Percentiles rank a stretch among this genome's conserved stretches.
Evolutionary conservation across 2,329 filamentous ascomycete species (phyloP).

Genomic region (Colletotrichum limetticola): DNA sequence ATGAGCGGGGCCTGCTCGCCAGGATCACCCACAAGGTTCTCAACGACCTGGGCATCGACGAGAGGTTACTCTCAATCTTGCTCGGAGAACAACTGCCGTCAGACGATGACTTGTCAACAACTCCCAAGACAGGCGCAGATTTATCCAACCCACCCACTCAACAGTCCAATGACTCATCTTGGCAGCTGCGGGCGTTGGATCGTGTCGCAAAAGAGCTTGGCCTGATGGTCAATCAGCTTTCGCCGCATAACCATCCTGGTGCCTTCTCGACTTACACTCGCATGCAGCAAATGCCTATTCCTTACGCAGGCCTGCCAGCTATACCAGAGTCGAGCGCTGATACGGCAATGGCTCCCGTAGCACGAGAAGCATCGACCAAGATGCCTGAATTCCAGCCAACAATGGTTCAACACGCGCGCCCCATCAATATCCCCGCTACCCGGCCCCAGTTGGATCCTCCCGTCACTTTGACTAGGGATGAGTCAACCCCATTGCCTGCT

Average conservation of each 20-base stretch:
- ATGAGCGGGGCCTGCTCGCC: constrained; percentile 79
- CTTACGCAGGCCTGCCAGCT: constrained; percentile 82
- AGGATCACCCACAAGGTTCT: constrained; percentile 88
- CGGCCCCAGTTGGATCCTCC: constrained; percentile 36
- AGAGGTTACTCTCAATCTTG: constrained; percentile 83
- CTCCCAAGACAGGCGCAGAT: constrained; percentile 51
- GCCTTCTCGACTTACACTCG: constrained; percentile 86
- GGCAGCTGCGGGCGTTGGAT: constrained; percentile 84
- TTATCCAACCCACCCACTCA: constrained; percentile 40
- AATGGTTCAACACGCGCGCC: constrained; percentile 49
- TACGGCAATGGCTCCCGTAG: constrained; percentile 34
- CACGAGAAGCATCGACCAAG: constrained; percentile 63
- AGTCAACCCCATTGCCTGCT: constrained; percentile 30
- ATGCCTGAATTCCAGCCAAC: constrained; percentile 62
- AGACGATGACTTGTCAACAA: constrained; percentile 59
- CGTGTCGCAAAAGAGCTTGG: constrained; percentile 89
- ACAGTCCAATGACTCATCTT: constrained; percentile 59
- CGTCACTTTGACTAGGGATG: constrained; percentile 17
- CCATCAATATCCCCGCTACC: constrained; percentile 49
- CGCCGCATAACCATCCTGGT: constrained; percentile 79
- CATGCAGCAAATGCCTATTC: constrained; percentile 71
- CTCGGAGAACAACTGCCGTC: constrained; percentile 82
- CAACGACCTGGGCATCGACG: constrained; percentile 89
- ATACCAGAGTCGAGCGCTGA: constrained; percentile 63
- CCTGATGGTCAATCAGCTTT: constrained; percentile 80